These are phyloP conservation scores for Colletotrichum lentis DNA, from an alignment of 2,329 filamentous ascomycete species.

Conservation along the genomic window DNA sequence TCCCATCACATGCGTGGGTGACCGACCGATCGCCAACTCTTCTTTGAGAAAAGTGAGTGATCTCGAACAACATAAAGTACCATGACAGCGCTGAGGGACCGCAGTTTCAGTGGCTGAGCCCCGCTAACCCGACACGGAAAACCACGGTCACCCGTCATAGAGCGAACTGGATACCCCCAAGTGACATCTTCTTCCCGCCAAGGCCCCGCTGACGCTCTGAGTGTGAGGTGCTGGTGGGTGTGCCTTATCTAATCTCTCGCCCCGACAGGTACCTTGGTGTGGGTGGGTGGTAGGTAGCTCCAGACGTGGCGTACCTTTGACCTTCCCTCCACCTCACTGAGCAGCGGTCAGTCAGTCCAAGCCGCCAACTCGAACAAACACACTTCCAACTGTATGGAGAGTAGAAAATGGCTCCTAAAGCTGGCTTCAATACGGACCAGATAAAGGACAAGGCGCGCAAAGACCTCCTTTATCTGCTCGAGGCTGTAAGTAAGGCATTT, in stretches of 20 bases:
- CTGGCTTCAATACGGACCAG: slow-evolving; percentile 76
- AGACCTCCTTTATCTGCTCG: slow-evolving; percentile 88
- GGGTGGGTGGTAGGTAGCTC: slow-evolving; percentile 5
- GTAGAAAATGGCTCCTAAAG: slow-evolving; percentile 73
- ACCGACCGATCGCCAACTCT: not conserved
- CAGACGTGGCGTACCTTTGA: slow-evolving; percentile 4
- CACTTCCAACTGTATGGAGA: slow-evolving; percentile 53
- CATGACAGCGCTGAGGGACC: not conserved
- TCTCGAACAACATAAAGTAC: not conserved
- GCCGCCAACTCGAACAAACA: slow-evolving; percentile 5
- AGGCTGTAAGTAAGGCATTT: slow-evolving; percentile 77
- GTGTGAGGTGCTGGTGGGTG: slow-evolving; percentile 13
- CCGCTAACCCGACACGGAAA: slow-evolving; percentile 4
- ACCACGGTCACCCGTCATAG: not conserved
- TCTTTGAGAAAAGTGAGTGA: not conserved
- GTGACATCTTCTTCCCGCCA: slow-evolving; percentile 1
- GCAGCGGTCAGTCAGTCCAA: slow-evolving; percentile 27
- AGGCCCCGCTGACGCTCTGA: slow-evolving; percentile 31
- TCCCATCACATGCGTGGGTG: not conserved
- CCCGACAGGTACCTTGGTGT: not conserved
- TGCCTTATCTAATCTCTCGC: slow-evolving; percentile 26
- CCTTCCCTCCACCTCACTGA: slow-evolving; percentile 3
- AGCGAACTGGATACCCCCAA: not conserved
- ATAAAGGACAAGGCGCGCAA: slow-evolving; percentile 84
- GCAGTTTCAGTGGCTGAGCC: not conserved